Conservation (phyloP, 1,284 basidiomycete species). For the Cutaneotrichosporon dermatis region DNA sequence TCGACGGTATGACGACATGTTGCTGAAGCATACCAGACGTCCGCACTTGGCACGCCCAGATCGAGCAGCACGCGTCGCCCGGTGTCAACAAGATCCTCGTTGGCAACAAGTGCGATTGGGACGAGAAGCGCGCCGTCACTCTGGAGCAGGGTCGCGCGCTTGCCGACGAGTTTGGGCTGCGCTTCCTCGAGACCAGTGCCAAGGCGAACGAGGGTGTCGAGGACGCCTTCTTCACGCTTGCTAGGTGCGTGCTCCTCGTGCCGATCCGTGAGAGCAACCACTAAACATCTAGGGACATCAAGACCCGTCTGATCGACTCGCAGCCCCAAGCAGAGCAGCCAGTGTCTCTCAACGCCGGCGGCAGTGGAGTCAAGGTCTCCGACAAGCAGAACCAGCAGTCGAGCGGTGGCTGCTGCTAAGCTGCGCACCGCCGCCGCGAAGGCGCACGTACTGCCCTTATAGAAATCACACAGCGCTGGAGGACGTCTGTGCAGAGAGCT, state of each 20-base stretch:
- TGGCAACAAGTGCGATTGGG: constrained; percentile 99
- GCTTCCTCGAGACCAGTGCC: constrained; percentile 97
- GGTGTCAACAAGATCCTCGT: constrained; percentile 99
- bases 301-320: constrained; percentile 92
- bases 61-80: constrained; percentile 97
- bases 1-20: constrained; percentile 39
- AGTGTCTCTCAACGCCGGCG: constrained; percentile 30
- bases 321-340: constrained; percentile 62
- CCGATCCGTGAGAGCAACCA: too few relatives aligned
- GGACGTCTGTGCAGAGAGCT: neutral
- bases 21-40: constrained; percentile 62
- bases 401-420: constrained; percentile 42
- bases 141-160: constrained; percentile 63
- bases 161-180: constrained; percentile 78
- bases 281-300: constrained; percentile 70
- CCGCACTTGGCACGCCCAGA: constrained; percentile 96
- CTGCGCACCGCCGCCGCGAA: neutral
- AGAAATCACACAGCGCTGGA: neutral
- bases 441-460: neutral
- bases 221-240: constrained; percentile 96
- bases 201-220: constrained; percentile 98
- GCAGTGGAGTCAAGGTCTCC: constrained; percentile 35
- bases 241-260: constrained; percentile 59
- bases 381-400: constrained; percentile 24
- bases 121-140: constrained; percentile 89